Evolutionary conservation across 805 yeast species (phyloP).

Genomic region (Yarrowia sp.): DNA sequence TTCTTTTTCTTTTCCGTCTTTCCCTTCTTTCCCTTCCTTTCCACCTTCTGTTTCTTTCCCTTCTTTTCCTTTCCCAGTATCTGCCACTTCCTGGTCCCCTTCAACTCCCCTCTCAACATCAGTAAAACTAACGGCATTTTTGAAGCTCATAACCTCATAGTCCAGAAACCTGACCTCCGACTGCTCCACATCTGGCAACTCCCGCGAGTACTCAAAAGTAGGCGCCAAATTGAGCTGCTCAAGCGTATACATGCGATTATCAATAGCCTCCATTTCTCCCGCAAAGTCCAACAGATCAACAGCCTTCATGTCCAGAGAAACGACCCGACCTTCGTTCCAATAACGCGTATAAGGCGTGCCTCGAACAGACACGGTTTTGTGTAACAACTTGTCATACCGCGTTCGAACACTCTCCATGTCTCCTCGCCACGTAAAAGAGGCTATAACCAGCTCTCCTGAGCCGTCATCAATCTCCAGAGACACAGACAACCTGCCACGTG

Average conservation of each 20-base stretch:
- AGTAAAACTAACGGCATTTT: not conserved
- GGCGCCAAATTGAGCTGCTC: not conserved
- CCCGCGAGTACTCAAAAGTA: not conserved
- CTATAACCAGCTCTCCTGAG: not conserved
- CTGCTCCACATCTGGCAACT: not conserved
- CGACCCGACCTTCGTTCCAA: not conserved
- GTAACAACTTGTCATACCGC: not conserved
- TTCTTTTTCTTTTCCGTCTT: not conserved
- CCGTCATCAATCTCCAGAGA: slow-evolving; percentile 4
- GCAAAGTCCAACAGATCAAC: not conserved
- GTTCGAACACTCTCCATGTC: not conserved
- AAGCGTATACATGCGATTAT: not conserved
- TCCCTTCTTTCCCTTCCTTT: not conserved
- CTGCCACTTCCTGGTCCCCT: not conserved
- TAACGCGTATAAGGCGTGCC: not conserved
- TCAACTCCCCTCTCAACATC: not conserved
- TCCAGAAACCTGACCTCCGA: not conserved
- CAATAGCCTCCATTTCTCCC: not conserved
- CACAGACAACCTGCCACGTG: not conserved
- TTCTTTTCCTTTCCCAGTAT: not conserved
- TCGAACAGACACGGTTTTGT: slow-evolving; percentile 7
- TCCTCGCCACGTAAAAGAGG: not conserved
- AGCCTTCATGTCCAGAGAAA: not conserved
- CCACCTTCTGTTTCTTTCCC: not conserved
- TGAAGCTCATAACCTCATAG: not conserved